Conservation (phyloP, 192 early-diverging fungal species). For the Kickxella alabastrina region DNA sequence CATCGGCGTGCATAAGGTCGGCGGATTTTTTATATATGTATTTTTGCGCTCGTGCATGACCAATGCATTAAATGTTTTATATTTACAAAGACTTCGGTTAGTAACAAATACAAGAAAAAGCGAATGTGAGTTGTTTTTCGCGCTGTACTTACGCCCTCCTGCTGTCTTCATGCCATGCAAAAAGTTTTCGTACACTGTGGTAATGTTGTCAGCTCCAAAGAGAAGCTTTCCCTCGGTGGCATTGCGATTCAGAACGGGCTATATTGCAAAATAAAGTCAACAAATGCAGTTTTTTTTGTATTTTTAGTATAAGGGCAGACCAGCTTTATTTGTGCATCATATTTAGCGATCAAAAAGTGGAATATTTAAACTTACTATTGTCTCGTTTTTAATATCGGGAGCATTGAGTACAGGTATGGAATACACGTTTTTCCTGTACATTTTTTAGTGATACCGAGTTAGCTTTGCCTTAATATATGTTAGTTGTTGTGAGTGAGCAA, state of each 20-base stretch:
- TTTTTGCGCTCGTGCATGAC: background rate
- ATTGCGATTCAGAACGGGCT: slow-evolving; percentile 49
- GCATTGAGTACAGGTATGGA: slow-evolving; percentile 40
- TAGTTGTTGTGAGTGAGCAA: no score
- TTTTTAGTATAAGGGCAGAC: no score
- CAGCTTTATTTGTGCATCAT: no score
- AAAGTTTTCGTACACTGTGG: slow-evolving; percentile 74
- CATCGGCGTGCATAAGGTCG: no score
- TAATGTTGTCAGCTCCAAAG: slow-evolving; percentile 54
- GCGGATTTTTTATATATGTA: no score
- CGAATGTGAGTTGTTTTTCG: no score
- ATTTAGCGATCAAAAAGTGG: no score
- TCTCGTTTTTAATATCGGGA: slow-evolving; percentile 41
- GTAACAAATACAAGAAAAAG: no score
- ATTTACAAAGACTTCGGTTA: background rate
- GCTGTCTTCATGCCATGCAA: slow-evolving; percentile 63
- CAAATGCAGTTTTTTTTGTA: background rate
- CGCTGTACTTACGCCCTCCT: slow-evolving; percentile 50
- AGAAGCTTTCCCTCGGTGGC: slow-evolving; percentile 49
- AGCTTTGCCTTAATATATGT: no score
- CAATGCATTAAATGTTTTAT: background rate
- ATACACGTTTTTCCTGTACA: slow-evolving; percentile 37
- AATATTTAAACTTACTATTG: slow-evolving; percentile 47
- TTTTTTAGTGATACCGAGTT: no score
- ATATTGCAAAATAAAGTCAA: no score